A percentile compares a stretch with the other conserved stretches of the same genome.
Evolutionary conservation across 75 land plant species (phyloP).

Genomic region (Selaginella moellendorffii): DNA sequence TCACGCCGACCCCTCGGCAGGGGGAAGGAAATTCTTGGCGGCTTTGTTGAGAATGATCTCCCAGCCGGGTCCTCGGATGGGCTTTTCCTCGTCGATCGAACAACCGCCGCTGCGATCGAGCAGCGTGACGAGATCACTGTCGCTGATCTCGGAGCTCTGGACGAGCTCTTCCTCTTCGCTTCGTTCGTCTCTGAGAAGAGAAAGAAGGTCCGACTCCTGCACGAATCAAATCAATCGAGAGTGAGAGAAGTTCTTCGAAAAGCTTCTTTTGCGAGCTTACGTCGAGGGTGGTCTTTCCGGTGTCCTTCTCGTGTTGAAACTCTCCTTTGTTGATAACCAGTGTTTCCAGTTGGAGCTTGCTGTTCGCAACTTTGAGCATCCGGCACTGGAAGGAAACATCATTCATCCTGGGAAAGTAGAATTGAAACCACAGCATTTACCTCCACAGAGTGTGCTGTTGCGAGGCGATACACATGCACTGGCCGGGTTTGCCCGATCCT

Average conservation of each 20-base stretch:
- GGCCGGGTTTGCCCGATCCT: conserved; percentile 87
- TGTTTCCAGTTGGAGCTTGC: conserved; percentile 77
- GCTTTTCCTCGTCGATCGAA: conserved; percentile 7
- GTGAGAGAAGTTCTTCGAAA: no score
- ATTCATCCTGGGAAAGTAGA: no score
- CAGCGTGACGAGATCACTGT: conserved; percentile 36
- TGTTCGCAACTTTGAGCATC: conserved; percentile 62
- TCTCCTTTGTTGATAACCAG: conserved; percentile 87
- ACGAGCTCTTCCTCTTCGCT: conserved; percentile 59
- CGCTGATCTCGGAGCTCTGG: conserved; percentile 69
- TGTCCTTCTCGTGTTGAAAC: conserved; percentile 50
- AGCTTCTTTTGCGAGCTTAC: conserved; percentile 4
- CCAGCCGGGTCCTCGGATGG: conserved; percentile 88
- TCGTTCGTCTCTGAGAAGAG: conserved; percentile 44
- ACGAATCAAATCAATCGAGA: no score
- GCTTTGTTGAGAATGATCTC: conserved; percentile 60
- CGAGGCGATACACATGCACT: conserved; percentile 86
- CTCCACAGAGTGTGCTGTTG: conserved; percentile 83
- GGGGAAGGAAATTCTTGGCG: no score
- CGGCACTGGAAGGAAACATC: conserved; percentile 40
- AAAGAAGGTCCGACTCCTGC: conserved; percentile 67
- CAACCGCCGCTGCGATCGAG: conserved; percentile 52
- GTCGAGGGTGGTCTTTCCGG: conserved; percentile 28
- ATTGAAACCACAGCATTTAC: no score
- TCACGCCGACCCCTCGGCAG: no score